phyloP scores from a whole-genome alignment of 352 stramenopile genomes.

The Phytophthora meadii region DNA sequence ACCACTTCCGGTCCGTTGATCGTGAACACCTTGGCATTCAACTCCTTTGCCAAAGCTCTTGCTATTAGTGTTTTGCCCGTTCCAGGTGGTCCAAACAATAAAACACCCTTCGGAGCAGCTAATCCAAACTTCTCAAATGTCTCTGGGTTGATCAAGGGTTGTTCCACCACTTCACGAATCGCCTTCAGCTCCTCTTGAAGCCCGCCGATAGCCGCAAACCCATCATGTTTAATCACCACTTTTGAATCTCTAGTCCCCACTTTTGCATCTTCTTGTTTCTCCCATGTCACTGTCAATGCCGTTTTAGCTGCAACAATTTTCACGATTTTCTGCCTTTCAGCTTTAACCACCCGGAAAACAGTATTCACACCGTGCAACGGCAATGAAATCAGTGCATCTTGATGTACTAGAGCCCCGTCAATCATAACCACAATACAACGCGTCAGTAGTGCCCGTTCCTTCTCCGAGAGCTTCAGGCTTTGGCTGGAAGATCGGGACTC shows the following conservation, averaged over 20 bases:
- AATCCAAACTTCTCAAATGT: constrained; percentile 94
- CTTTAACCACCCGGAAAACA: constrained; percentile 51
- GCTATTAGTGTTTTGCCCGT: constrained; percentile 98
- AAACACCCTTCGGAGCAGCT: constrained; percentile 94
- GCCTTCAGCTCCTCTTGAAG: constrained; percentile 93
- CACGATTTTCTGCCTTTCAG: constrained; percentile 36
- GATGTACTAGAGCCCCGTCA: constrained; percentile 65
- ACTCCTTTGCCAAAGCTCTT: constrained; percentile 91
- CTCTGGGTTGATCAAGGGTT: constrained; percentile 94
- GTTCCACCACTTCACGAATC: constrained; percentile 96
- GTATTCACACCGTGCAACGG: constrained; percentile 66
- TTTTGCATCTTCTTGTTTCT: constrained; percentile 7
- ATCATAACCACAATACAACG: constrained; percentile 74
- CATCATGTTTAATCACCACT: constrained; percentile 31
- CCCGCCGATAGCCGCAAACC: constrained; percentile 85
- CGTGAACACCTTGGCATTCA: constrained; percentile 93
- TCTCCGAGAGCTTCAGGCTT: constrained; percentile 51
- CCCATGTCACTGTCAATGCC: constrained; percentile 33
- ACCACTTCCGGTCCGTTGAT: constrained; percentile 98
- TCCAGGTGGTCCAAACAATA: constrained; percentile 96
- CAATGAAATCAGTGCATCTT: constrained; percentile 56
- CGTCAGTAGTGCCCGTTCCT: constrained; percentile 58
- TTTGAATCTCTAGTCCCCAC: not conserved
- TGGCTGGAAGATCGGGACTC: constrained; percentile 38
- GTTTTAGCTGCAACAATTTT: constrained; percentile 36